Evolutionary conservation across 495 filamentous ascomycete genomes (phyloP), one percentile per base, ranked within the genome.

Genomic region (Neurospora intermedia): DNA sequence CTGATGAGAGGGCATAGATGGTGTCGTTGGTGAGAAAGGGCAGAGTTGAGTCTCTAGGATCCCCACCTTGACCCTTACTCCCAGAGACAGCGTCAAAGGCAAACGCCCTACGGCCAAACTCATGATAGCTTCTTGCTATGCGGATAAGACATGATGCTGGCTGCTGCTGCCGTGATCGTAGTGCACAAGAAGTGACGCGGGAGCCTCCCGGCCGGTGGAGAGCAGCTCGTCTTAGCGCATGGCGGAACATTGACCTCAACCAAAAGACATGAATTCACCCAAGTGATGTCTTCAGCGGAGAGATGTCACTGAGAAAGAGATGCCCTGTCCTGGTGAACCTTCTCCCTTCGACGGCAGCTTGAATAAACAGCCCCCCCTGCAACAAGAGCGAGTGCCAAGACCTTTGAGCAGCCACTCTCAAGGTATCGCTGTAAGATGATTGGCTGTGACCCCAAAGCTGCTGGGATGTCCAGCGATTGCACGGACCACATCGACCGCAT

Each of bases 1-100:
- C 93, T 11, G 96, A 97, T 0, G 96, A 97, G 4, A 98, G 84
- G 0, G 96, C 96, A 78, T 95, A 98, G 18, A 99, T 97, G 4
- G 96, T 98, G 48, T 86, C 85, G 76, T 85, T 76, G 46, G n/a
- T 13, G 41, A 71, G 18, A 13, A 35, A 35, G 45, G 70, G 13
- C 45, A 72, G 27, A 23, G 20, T 13, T 3, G 27, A 35, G 15
- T 70, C 23, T 70, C 23, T 10, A 20, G 4, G 35, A 18, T 54
- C n/a, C 7, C 70, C 23, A 10, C 27, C 27, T 10, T 43, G 43
- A 16, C 45, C 40, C 8, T n/a, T 20, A 15, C 0, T 2, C 9
- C 41, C 35, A n/a, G 43, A 69, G 27, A 10, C 35, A 43, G 39
- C 38, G 42, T 70, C 27, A 59, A 70, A 40, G 20, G 20, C 54